Percentiles rank a stretch among this genome's conserved stretches.
phyloP scores from a whole-genome alignment of 352 stramenopile genomes.

The Phytopythium sindhum region DNA sequence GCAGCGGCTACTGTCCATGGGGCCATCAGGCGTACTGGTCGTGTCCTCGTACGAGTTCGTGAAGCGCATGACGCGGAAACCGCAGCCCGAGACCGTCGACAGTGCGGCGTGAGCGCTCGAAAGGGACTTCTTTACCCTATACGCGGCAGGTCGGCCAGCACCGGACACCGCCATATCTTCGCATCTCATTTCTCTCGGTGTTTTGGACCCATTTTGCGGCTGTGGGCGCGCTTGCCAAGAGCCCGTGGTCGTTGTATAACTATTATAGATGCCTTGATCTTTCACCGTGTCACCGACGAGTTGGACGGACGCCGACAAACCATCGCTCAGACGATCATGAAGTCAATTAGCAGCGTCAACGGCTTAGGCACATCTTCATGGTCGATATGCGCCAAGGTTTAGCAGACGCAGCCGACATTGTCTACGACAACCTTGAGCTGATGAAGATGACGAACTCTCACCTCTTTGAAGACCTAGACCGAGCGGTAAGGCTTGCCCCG shows the following conservation, averaged over 20 bases:
- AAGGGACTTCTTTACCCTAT: neutral
- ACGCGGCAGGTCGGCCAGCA: neutral
- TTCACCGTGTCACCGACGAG: neutral
- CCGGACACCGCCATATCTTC: neutral
- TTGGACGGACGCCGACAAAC: neutral
- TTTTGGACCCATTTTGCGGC: neutral
- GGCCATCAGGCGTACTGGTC: slow-evolving; percentile 79
- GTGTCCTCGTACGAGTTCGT: slow-evolving; percentile 90
- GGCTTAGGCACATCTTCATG: too few relatives aligned
- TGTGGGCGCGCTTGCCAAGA: neutral
- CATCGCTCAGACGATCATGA: too few relatives aligned
- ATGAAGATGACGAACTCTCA: too few relatives aligned
- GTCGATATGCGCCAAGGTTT: too few relatives aligned
- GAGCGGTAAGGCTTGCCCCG: too few relatives aligned
- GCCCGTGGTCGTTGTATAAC: neutral
- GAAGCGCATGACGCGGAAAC: slow-evolving; percentile 80
- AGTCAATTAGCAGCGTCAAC: too few relatives aligned
- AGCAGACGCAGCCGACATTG: too few relatives aligned
- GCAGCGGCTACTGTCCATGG: slow-evolving; percentile 78
- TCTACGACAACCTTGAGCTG: too few relatives aligned
- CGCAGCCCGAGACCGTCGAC: slow-evolving; percentile 24
- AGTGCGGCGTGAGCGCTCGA: neutral
- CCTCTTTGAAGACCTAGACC: too few relatives aligned
- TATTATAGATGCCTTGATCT: slow-evolving; percentile 3
- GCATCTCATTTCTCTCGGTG: neutral